These are phyloP conservation scores for Geotrichum macrosporum DNA, from an alignment of 1,139 yeast species.

Conservation along the genomic window DNA sequence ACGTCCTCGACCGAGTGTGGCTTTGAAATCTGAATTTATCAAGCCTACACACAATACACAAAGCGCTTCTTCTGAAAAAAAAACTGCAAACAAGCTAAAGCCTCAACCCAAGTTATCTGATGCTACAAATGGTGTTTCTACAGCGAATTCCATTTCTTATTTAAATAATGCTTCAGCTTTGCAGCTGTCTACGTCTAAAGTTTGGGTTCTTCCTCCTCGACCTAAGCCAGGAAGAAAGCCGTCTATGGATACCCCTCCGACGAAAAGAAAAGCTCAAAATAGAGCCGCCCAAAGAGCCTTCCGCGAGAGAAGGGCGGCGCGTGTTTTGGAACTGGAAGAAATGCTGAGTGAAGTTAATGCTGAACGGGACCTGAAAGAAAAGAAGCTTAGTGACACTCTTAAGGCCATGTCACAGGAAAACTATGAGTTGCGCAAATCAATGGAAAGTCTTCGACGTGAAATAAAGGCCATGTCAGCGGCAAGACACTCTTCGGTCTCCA, in stretches of 20 bases:
- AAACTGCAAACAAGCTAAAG: not conserved
- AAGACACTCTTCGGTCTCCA: not conserved
- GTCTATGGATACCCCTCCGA: constrained; percentile 46
- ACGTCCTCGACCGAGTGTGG: too few species aligned
- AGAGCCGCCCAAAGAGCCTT: constrained; percentile 92
- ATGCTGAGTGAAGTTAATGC: constrained; percentile 59
- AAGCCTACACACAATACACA: too few species aligned
- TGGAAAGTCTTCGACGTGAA: constrained; percentile 25
- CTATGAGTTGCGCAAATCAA: constrained; percentile 23
- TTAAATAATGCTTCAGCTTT: constrained; percentile 3
- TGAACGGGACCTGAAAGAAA: constrained; percentile 40
- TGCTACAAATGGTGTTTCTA: not conserved
- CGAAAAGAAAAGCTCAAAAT: constrained; percentile 67
- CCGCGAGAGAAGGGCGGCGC: constrained; percentile 69
- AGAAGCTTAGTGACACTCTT: constrained; percentile 47
- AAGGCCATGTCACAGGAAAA: constrained; percentile 30
- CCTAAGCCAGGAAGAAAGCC: constrained; percentile 92
- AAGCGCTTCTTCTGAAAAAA: not conserved
- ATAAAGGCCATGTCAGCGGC: constrained; percentile 16
- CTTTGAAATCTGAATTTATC: too few species aligned
- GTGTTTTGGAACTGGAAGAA: constrained; percentile 51
- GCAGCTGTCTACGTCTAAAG: constrained; percentile 56
- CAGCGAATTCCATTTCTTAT: not conserved
- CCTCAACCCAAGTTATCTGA: not conserved
- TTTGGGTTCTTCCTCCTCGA: constrained; percentile 88